Evolutionary conservation across 2,329 filamentous ascomycete genomes (phyloP).

Genomic region (Colletotrichum sp.): DNA sequence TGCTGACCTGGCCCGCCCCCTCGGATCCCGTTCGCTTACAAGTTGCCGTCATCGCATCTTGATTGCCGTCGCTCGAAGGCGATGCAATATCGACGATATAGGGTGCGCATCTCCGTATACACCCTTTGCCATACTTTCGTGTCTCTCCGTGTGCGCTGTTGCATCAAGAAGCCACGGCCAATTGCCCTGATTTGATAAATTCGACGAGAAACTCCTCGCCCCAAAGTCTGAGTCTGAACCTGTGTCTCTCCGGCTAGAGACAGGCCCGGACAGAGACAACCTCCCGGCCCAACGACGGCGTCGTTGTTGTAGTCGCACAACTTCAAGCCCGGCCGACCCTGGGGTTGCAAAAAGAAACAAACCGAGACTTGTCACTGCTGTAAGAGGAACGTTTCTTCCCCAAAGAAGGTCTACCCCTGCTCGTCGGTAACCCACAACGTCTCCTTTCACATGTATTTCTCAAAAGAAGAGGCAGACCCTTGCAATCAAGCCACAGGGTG

Average conservation of each 20-base stretch:
- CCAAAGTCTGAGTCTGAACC: slow-evolving; percentile 7
- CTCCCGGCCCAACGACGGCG: neutral
- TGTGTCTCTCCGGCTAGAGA: slow-evolving; percentile 14
- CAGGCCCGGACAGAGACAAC: slow-evolving; percentile 14
- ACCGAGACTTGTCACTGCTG: slow-evolving; percentile 8
- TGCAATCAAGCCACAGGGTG: neutral
- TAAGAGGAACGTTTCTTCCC: slow-evolving; percentile 9
- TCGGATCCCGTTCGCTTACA: neutral
- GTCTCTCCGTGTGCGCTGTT: neutral
- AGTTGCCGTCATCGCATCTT: neutral
- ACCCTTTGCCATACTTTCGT: neutral
- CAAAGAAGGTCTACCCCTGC: slow-evolving; percentile 10
- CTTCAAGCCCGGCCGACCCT: neutral
- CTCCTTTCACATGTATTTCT: slow-evolving; percentile 16
- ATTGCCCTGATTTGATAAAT: slow-evolving; percentile 3
- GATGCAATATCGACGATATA: neutral
- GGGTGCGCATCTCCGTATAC: neutral
- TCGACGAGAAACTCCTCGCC: neutral
- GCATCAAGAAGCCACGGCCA: slow-evolving; percentile 7
- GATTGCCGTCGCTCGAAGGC: neutral
- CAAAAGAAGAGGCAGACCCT: neutral
- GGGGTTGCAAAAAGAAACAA: slow-evolving; percentile 5
- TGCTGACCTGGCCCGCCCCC: neutral
- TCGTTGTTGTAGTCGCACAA: neutral
- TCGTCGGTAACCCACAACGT: slow-evolving; percentile 6